These are phyloP conservation scores for Cutaneotrichosporon dermatis DNA, from an alignment of 1,284 basidiomycete genomes.

Conservation along the genomic window DNA sequence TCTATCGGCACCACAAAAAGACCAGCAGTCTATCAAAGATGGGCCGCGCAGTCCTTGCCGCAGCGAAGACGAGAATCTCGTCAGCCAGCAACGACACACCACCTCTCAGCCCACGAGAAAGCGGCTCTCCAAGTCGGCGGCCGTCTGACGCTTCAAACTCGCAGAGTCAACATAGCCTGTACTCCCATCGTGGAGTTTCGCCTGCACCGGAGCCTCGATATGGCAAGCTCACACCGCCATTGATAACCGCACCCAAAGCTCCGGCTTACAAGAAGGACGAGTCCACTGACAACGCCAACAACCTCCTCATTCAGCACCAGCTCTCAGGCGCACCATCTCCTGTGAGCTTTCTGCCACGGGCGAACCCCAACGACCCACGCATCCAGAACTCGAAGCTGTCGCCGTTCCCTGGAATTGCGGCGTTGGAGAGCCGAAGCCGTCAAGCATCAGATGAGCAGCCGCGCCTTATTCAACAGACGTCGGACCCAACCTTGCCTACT, in stretches of 20 bases:
- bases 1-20: constrained; percentile 32
- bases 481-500: constrained; percentile 22
- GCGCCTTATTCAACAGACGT: constrained; percentile 32
- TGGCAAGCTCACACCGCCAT: neutral
- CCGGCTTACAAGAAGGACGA: constrained; percentile 1
- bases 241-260: neutral
- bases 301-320: constrained; percentile 37
- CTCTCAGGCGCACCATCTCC: constrained; percentile 28
- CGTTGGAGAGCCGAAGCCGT: constrained; percentile 53
- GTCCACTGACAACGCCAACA: constrained; percentile 19
- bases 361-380: constrained; percentile 54
- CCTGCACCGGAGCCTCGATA: neutral
- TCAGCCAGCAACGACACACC: neutral
- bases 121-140: neutral
- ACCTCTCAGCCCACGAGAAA: neutral
- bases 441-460: constrained; percentile 10
- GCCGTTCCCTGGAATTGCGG: constrained; percentile 79
- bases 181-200: neutral
- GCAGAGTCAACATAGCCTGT: neutral
- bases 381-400: constrained; percentile 69
- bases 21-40: constrained; percentile 38
- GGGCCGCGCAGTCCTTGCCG: constrained; percentile 25
- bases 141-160: neutral
- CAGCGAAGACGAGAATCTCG: neutral
- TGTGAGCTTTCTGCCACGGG: constrained; percentile 59